Evolutionary conservation across 1,284 basidiomycete genomes (phyloP).

Genomic region (Leccinum solheimii): DNA sequence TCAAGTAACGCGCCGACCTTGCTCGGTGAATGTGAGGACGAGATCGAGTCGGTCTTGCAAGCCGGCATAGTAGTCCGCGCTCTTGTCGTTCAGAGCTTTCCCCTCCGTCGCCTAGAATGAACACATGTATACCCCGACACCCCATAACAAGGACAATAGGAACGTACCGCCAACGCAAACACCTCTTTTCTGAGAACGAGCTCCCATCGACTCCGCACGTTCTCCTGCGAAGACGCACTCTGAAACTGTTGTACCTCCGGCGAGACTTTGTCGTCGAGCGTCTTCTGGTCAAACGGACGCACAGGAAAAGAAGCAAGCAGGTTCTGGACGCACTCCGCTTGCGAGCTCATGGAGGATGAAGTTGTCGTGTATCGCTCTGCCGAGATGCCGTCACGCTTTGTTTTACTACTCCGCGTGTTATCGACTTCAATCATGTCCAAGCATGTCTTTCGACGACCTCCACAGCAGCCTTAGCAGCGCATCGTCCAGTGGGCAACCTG

Average conservation of each 20-base stretch:
- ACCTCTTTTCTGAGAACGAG: constrained; percentile 66
- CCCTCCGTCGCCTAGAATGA: constrained; percentile 60
- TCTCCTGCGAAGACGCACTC: constrained; percentile 50
- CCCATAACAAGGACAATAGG: neutral
- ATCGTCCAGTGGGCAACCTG: constrained; percentile 1
- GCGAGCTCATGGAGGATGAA: constrained; percentile 25
- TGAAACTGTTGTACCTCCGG: constrained; percentile 47
- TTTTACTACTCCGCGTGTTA: constrained; percentile 24
- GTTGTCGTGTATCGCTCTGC: constrained; percentile 5
- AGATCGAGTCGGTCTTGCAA: constrained; percentile 69
- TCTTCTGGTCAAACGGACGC: constrained; percentile 45
- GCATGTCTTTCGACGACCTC: constrained; percentile 27
- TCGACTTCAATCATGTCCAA: constrained; percentile 6
- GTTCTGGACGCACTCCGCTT: constrained; percentile 36
- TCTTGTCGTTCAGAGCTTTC: constrained; percentile 46
- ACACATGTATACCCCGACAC: neutral
- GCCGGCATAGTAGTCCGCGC: constrained; percentile 57
- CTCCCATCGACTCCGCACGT: constrained; percentile 70
- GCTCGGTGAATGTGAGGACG: constrained; percentile 69
- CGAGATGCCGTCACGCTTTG: constrained; percentile 27
- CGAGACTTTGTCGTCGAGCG: constrained; percentile 51
- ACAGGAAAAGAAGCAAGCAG: constrained; percentile 56
- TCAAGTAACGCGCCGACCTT: constrained; percentile 48
- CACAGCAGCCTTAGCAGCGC: neutral
- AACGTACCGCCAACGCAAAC: constrained; percentile 65